These are phyloP conservation scores for Anthracocystis setariae DNA, from an alignment of 1,284 basidiomycete species.

Conservation along the genomic window DNA sequence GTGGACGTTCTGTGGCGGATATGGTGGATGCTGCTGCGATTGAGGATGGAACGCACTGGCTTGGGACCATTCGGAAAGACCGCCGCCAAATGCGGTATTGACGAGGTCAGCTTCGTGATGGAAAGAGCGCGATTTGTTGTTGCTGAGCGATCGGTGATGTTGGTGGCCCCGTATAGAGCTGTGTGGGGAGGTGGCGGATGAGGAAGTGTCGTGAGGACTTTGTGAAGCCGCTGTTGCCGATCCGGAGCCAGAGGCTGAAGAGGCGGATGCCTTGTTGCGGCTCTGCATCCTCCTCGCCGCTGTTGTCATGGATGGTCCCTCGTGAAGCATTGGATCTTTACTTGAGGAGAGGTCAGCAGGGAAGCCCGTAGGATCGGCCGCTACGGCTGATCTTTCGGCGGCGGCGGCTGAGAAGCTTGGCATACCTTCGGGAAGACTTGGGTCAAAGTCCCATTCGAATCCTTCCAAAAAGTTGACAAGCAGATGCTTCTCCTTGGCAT, in stretches of 20 bases:
- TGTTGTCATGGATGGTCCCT: conserved; percentile 25
- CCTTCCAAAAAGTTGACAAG: conserved; percentile 58
- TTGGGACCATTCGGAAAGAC: conserved; percentile 34
- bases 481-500: conserved; percentile 54
- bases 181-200: conserved; percentile 47
- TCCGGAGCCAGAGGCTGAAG: conserved; percentile 45
- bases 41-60: conserved; percentile 14
- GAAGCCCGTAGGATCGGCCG: conserved; percentile 40
- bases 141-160: conserved; percentile 36
- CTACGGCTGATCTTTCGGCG: conserved; percentile 40
- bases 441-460: conserved; percentile 64
- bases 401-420: conserved; percentile 60
- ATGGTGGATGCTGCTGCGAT: conserved; percentile 10
- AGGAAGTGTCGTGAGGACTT: conserved; percentile 49
- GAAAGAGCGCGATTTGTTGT: conserved; percentile 30
- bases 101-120: conserved; percentile 47
- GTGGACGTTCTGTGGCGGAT: conserved; percentile 26
- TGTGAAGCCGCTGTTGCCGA: conserved; percentile 47
- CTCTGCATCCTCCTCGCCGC: conserved; percentile 36
- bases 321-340: conserved; percentile 35
- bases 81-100: conserved; percentile 44
- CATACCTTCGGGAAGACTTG: conserved; percentile 56
- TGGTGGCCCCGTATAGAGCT: conserved; percentile 26
- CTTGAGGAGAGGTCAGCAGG: conserved; percentile 28
- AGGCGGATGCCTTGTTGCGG: conserved; percentile 30